Conservation (phyloP, 768 basidiomycete species). For the Floccularia luteovirens region DNA sequence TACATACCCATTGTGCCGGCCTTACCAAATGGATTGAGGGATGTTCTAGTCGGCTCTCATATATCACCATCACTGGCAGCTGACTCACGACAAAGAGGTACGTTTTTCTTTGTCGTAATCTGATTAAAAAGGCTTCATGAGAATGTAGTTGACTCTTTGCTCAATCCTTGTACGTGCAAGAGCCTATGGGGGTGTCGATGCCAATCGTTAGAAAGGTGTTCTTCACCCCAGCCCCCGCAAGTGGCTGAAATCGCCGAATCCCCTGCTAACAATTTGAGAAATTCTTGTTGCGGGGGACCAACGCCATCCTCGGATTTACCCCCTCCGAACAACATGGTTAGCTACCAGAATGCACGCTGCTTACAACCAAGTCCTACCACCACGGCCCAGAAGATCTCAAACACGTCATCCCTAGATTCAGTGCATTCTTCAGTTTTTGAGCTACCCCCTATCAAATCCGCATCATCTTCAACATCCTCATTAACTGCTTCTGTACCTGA, state of each 20-base stretch:
- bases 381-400: slow-evolving; percentile 25
- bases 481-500: slow-evolving; percentile 24
- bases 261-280: too few species aligned
- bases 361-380: slow-evolving; percentile 15
- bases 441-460: slow-evolving; percentile 40
- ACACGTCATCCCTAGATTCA: neutral
- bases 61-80: slow-evolving; percentile 19
- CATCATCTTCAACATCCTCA: slow-evolving; percentile 14
- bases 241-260: slow-evolving; percentile 8
- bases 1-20: slow-evolving; percentile 68
- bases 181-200: slow-evolving; percentile 51
- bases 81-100: slow-evolving; percentile 46
- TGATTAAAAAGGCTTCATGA: slow-evolving; percentile 6
- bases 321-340: too few species aligned
- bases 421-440: slow-evolving; percentile 21
- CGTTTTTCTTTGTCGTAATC: slow-evolving; percentile 6
- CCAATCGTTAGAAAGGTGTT: slow-evolving; percentile 10
- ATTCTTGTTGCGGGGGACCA: too few species aligned
- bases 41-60: slow-evolving; percentile 30
- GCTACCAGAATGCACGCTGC: too few species aligned
- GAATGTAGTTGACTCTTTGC: slow-evolving; percentile 43
- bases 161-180: slow-evolving; percentile 61
- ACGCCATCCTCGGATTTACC: too few species aligned
- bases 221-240: slow-evolving; percentile 6
- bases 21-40: slow-evolving; percentile 67